Evolutionary conservation across 768 basidiomycete species (phyloP), one percentile per base, ranked within the genome.

Genomic region (Infundibulicybe gibba): DNA sequence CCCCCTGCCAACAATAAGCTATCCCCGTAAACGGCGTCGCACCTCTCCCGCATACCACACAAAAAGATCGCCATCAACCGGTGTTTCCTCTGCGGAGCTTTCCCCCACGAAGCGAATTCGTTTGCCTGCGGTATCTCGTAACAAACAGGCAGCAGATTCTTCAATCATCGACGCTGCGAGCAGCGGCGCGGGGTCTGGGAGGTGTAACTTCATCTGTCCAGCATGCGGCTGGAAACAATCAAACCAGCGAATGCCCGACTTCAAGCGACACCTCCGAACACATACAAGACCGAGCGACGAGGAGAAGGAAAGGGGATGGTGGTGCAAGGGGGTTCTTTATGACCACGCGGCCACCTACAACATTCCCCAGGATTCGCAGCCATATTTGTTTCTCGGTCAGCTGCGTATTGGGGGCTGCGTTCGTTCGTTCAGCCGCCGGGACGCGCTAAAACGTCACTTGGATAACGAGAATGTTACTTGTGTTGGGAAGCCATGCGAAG

Each of bases 181-280:
- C 43, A 47, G 51, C 37, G 43, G 40, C 43, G 43, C 33, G 14
- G 30, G 56, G 15, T 40, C 54, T 45, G 48, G 49, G 1, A 45
- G 61, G 5, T 44, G 50, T 50, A 57, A 68, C 57, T 63, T 70
- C 60, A 48, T 63, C 3, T 81, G 80, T 56, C 73, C 73, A 2
- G 65, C 65, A 41, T 80, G 79, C 57, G 61, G 60, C 40, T 76
- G 71, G 70, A 61, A 68, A 30, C 77, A 77, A 53, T 58, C 51
- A 32, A 80, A 77, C 62, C 64, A 65, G 34, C 77, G 82, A 19
- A 57, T 74, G 25, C 79, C 81, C 9, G 83, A 85, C 54, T 76
- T 79, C 57, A 74, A 73, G 58, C 75, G 83, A 17, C 83, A 85
- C 57, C 57, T 83, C 37, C 67, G 62, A 38, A 80, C 80, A 2